Base-by-base conservation (phyloP, 2,329 filamentous ascomycete species). In the Alternaria brassicicola region DNA sequence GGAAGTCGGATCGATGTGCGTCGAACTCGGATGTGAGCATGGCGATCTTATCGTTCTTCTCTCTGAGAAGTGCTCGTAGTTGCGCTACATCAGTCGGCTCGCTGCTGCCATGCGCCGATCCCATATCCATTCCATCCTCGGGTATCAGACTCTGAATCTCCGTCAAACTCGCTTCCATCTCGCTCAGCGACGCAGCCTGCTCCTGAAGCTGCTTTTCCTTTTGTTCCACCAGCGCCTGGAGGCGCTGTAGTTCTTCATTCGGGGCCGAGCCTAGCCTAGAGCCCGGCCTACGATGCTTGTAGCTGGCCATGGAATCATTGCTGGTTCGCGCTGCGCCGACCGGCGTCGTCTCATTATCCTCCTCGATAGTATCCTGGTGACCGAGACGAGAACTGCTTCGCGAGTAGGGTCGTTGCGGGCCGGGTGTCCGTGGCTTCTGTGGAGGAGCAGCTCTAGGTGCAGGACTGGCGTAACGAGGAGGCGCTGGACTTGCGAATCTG, bases 41-140 rank as follows among this genome's bases (percentile, higher is more conserved):
- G 25, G 90, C 88, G 65, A 99, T 97, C 81, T 93, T 97, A 57
- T 99, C 95, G 70, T 97, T 97, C 84, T 96, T 97, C 79, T 99
- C 95, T 23, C 92, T 86, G 52, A 99, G 80, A 68, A 96, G 79
- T n/a, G 89, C 86, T 52, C 93, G 88, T 56, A 99, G 82, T 73
- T 96, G 90, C 5, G 85, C 76, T 2, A 88, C 84, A 74, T 97
- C 93, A 65, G 88, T 89, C 15, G 74, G 62, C 47, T 78, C 75
- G 78, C 61, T 81, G 78, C 68, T 81, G 76, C 69, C 78, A 65
- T 63, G 72, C 72, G 66, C 79, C 75, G 57, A 79, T 74, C 57
- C 84, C 81, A 61, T 81, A 78, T 74, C 82, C 83, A 78, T 84
- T 71, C 78, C 45, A 61, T 79, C 76, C 38, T 72, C 71, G 3